These are phyloP conservation scores for Ascochyta lentis DNA, from an alignment of 2,329 filamentous ascomycete species.

Conservation along the genomic window DNA sequence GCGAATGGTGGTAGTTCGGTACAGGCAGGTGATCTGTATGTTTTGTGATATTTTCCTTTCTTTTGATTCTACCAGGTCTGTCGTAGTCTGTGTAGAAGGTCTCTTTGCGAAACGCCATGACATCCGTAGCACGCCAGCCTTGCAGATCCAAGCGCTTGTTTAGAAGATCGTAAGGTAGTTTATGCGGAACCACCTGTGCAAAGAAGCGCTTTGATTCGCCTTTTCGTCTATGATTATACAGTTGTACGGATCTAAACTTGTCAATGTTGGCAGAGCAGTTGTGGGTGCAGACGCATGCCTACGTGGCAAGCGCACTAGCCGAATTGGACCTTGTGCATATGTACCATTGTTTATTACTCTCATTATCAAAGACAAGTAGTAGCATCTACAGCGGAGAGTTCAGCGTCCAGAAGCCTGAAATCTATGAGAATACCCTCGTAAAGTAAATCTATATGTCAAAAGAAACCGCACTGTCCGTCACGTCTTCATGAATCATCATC, in stretches of 20 bases:
- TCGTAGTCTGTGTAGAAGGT: background rate
- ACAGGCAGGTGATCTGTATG: background rate
- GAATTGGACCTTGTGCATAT: slow-evolving; percentile 1
- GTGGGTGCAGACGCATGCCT: background rate
- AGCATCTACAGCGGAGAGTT: no score
- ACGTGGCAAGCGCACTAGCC: slow-evolving; percentile 12
- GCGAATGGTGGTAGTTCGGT: background rate
- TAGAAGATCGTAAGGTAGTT: background rate
- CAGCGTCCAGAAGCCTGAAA: no score
- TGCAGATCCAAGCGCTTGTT: background rate
- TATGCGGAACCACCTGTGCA: background rate
- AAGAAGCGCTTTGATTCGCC: background rate
- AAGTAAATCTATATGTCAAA: no score
- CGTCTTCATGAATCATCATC: no score
- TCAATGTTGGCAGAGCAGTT: background rate
- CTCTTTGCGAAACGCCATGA: background rate
- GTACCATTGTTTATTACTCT: background rate
- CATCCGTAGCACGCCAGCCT: background rate
- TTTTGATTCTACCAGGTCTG: background rate
- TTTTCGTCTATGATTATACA: no score
- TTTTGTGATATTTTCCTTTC: background rate
- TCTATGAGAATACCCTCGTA: no score
- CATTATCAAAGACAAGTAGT: no score
- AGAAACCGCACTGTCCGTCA: no score
- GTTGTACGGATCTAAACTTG: background rate